Evolutionary conservation across 345 rosid genomes (phyloP), one percentile per base, ranked within the genome.

Genomic region (Arabis alpina): DNA sequence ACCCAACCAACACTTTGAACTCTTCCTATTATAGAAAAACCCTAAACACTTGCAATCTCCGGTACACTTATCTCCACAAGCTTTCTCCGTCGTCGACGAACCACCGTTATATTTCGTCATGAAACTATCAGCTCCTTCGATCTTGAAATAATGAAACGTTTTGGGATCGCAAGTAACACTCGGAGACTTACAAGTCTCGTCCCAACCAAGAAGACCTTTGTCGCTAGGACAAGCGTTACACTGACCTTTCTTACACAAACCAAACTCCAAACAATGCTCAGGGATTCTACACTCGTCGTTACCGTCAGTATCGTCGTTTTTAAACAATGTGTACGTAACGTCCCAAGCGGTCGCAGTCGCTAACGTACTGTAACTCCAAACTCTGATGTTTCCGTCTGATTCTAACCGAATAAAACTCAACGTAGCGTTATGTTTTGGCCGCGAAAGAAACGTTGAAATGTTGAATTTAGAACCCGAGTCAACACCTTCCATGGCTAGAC

Each of bases 21-120:
- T 65, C 28, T 80, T 76, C 43, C 61, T 76, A 25, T 76, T 77
- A 68, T 83, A 86, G 52, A 86, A 88, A 12, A 84, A 84, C 2
- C 93, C 89, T 77, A 80, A 67, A 66, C 89, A 86, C 68, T 79
- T 87, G 51, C 93, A 88, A 70, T 84, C 86, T 2, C 45, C 55
- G 2, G 73, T 80, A 39, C 88, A 91, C 70, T 83, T 84, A 2
- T 50, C 80, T 5, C 81, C 80, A 50, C 94, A 88, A 0, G 60
- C 84, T 12, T 67, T 72, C 79, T 77, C 77, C 56, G 73, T 81
- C 13, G 55, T 3, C 6, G 81, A 77, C 6, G 70, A 74, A 3
- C 96, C 96, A 1, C 65, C 65, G 4, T 68, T 80, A 28, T 79
- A 83, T 64, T 76, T 82, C 10, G 73, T 56, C 79, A 77, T 57